A percentile compares a stretch with the other conserved stretches of the same genome.
Conservation (phyloP, 2,329 filamentous ascomycete genomes). For the Talaromyces verruculosus region DNA sequence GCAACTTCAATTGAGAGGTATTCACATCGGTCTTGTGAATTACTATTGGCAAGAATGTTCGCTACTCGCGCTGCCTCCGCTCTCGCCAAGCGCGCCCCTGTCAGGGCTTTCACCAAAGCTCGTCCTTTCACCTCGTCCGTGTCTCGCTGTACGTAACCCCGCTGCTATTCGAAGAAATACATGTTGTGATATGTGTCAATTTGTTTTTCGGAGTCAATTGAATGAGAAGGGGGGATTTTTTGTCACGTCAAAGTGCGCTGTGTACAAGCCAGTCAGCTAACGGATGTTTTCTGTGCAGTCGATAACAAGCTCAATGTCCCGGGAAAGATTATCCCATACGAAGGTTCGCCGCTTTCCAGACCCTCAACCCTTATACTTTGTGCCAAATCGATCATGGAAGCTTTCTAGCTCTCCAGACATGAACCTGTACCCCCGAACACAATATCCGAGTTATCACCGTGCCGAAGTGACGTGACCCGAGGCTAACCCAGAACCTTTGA, state of each 20-base stretch:
- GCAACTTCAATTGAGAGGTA: background rate
- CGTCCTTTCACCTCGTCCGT: conserved; percentile 49
- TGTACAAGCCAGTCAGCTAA: conserved; percentile 11
- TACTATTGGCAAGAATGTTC: conserved; percentile 45
- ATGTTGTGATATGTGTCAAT: background rate
- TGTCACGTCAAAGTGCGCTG: background rate
- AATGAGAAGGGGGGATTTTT: background rate
- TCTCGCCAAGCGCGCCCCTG: conserved; percentile 47
- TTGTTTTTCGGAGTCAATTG: background rate
- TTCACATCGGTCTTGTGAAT: background rate
- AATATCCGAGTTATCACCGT: conserved; percentile 11
- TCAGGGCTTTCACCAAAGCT: conserved; percentile 40
- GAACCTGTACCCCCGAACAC: background rate
- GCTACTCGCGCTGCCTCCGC: conserved; percentile 48
- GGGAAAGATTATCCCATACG: conserved; percentile 47
- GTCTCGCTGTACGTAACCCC: conserved; percentile 45
- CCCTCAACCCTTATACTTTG: background rate
- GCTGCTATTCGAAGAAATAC: conserved; percentile 1
- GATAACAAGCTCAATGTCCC: conserved; percentile 41
- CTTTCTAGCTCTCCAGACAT: background rate
- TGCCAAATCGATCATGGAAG: background rate
- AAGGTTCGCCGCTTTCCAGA: conserved; percentile 38
- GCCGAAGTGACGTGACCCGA: conserved; percentile 6
- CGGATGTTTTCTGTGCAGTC: conserved; percentile 26
- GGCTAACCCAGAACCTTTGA: conserved; percentile 13